phyloP scores from a whole-genome alignment of 768 basidiomycete species.

The Suillus subaureus region DNA sequence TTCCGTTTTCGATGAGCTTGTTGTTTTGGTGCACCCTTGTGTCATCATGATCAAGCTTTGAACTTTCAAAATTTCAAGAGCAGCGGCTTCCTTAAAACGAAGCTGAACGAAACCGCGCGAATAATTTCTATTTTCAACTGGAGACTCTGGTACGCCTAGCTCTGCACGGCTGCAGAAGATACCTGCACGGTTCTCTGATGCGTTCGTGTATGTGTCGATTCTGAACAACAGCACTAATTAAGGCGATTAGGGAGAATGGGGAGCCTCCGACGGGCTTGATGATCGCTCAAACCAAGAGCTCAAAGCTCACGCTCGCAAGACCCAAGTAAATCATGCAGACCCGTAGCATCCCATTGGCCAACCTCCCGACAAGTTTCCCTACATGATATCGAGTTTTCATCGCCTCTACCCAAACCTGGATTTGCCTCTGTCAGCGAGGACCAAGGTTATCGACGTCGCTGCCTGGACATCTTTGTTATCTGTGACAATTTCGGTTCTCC shows the following conservation, averaged over 20 bases:
- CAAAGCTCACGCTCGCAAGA: conserved; percentile 22
- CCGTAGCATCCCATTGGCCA: conserved; percentile 10
- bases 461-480: conserved; percentile 20
- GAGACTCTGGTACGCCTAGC: conserved; percentile 39
- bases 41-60: conserved; percentile 40
- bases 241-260: conserved; percentile 65
- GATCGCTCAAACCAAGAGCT: conserved; percentile 71
- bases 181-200: conserved; percentile 71
- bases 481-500: conserved; percentile 21
- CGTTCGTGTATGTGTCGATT: conserved; percentile 72
- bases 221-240: conserved; percentile 58
- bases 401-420: conserved; percentile 6
- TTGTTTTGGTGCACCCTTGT: conserved; percentile 65
- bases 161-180: conserved; percentile 61
- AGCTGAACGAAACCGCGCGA: conserved; percentile 71
- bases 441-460: conserved; percentile 17
- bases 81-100: conserved; percentile 78
- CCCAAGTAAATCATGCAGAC: conserved; percentile 11
- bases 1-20: conserved; percentile 66
- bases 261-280: conserved; percentile 69
- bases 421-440: background rate
- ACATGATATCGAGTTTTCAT: conserved; percentile 3
- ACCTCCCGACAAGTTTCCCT: background rate
- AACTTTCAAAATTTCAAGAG: conserved; percentile 48
- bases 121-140: conserved; percentile 78